Evolutionary conservation across 2,329 filamentous ascomycete species (phyloP).

Genomic region (Microdochium trichocladiopsis): DNA sequence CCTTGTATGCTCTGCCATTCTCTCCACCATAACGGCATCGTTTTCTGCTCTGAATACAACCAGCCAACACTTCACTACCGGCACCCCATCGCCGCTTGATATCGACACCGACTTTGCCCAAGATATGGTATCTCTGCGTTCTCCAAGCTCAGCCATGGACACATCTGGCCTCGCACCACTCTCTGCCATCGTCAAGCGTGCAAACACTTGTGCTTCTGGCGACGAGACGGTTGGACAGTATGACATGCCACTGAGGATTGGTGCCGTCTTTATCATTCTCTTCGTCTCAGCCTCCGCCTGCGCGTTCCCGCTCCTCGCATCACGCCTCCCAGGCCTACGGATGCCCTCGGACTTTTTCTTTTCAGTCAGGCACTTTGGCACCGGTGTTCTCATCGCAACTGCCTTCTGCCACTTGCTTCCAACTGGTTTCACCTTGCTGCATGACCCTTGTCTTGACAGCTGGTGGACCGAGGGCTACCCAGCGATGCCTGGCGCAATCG

Average conservation of each 20-base stretch:
- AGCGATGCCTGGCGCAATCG: conserved; percentile 39
- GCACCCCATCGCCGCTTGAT: background rate
- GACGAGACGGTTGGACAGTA: conserved; percentile 30
- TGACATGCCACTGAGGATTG: conserved; percentile 50
- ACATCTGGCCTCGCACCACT: background rate
- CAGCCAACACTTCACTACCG: background rate
- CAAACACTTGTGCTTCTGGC: conserved; percentile 13
- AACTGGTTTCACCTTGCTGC: conserved; percentile 32
- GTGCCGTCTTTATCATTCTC: conserved; percentile 45
- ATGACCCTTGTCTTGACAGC: conserved; percentile 31
- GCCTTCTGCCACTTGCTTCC: conserved; percentile 49
- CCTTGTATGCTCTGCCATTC: conserved; percentile 24
- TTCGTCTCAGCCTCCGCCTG: conserved; percentile 39
- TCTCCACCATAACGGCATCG: conserved; percentile 13
- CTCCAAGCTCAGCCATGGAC: conserved; percentile 3
- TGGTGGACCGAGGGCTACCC: conserved; percentile 38
- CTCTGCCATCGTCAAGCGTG: conserved; percentile 4
- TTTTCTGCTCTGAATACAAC: conserved; percentile 9
- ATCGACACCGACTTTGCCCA: background rate
- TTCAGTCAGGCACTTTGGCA: conserved; percentile 49
- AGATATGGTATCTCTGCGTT: background rate
- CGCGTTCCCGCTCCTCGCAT: conserved; percentile 47
- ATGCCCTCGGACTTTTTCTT: conserved; percentile 51
- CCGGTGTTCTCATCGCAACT: conserved; percentile 55
- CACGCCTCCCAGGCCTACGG: conserved; percentile 40